phyloP scores from a whole-genome alignment of 371 early-diverging fungal species.

The Syncephalis plumigaleata region DNA sequence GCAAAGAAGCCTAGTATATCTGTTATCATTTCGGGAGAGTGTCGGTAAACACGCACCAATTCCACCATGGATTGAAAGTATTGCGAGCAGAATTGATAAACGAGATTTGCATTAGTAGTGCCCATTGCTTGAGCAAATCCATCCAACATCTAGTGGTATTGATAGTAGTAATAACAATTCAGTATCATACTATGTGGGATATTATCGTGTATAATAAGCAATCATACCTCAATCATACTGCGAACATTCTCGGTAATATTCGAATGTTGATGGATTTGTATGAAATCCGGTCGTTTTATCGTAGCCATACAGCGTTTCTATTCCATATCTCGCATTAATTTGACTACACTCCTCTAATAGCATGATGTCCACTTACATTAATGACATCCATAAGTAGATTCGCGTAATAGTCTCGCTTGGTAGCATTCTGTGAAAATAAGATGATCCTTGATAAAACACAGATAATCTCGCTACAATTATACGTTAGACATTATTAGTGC shows the following conservation, averaged over 20 bases:
- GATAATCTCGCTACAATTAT: slow-evolving; percentile 27
- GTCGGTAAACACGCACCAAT: slow-evolving; percentile 43
- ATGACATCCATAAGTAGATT: slow-evolving; percentile 31
- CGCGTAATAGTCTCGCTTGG: slow-evolving; percentile 29
- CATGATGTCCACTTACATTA: neutral
- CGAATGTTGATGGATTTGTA: slow-evolving; percentile 28
- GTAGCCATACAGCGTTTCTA: slow-evolving; percentile 28
- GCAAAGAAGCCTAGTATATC: slow-evolving; percentile 36
- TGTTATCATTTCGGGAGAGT: slow-evolving; percentile 38
- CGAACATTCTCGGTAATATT: slow-evolving; percentile 36
- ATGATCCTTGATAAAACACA: slow-evolving; percentile 43
- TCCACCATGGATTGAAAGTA: slow-evolving; percentile 44
- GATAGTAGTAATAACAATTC: neutral
- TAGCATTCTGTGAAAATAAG: slow-evolving; percentile 29
- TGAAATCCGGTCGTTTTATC: slow-evolving; percentile 36
- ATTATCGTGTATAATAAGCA: neutral
- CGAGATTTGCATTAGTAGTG: slow-evolving; percentile 32
- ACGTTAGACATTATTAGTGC: neutral
- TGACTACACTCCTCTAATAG: neutral
- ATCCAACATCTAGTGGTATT: slow-evolving; percentile 34
- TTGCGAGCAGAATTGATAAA: slow-evolving; percentile 32
- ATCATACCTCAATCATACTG: slow-evolving; percentile 42
- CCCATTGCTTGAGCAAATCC: slow-evolving; percentile 57
- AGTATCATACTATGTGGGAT: too few relatives aligned
- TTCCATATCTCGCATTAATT: neutral